Base-by-base conservation (phyloP, 2,329 filamentous ascomycete species). In the Acephala macrosclerotiorum region DNA sequence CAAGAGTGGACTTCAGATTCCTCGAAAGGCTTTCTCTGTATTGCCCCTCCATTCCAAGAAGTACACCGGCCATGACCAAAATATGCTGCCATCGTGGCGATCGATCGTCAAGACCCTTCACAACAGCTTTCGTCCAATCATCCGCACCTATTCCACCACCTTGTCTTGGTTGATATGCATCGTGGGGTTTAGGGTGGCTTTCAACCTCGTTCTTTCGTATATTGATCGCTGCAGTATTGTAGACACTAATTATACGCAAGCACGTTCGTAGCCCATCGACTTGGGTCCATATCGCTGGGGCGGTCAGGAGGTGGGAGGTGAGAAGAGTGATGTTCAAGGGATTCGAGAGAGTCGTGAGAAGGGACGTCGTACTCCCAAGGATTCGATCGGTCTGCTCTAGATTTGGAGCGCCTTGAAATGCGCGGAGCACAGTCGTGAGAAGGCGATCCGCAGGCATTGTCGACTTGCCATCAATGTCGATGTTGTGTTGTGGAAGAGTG, bases 71-170 rank as follows among this genome's bases (percentile, higher is more conserved):
- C 2, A 92, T 82, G 0, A 89, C 80, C 14, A 92, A 78, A 25
- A 88, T 72, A 79, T 92, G 90, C 73, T 89, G 86, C 89, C 89
- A 92, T 76, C 89, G 80, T 87, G 77, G 87, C 71, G 88, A 86
- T 84, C 87, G 89, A 11, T 79, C 77, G 70, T 80, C 78, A 7
- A 78, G 72, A 11, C 79, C 79, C 60, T 75, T 76, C 12, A 80
- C 68, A n/a, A 80, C 76, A 45, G 78, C 77, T 65, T 71, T 76
- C 25, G 78, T 73, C 79, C 79, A 80, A 57, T 79, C 77, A 70
- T 78, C 77, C 60, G 73, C 72, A 5, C 65, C 74, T 83, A 85
- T 78, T 82, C 89, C 71, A 82, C 84, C 53, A 86, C 87, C 73
- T 66, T 70, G 70, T 68, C 73, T 68, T 25, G 74, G 73, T 69